phyloP scores from a whole-genome alignment of 495 filamentous ascomycete species.

The Apiosordaria backusii region DNA sequence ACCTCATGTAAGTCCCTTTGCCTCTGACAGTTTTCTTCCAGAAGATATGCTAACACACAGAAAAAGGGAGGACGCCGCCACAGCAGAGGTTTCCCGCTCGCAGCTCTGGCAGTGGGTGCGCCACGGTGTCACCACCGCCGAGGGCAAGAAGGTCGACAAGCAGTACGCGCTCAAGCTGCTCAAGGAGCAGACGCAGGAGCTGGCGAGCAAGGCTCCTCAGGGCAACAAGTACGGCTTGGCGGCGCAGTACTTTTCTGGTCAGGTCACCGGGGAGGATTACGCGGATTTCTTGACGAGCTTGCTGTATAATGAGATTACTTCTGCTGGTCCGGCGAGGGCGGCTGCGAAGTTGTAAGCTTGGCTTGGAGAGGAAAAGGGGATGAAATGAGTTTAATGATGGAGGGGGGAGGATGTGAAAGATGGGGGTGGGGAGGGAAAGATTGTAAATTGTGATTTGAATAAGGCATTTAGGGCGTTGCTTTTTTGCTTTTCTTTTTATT shows the following conservation, averaged over 20 bases:
- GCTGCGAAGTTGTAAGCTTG: slow-evolving; percentile 72
- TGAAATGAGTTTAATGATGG: background rate
- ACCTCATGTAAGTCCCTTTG: slow-evolving; percentile 66
- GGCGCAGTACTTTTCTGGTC: slow-evolving; percentile 83
- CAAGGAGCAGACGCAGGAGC: slow-evolving; percentile 76
- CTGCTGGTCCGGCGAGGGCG: slow-evolving; percentile 61
- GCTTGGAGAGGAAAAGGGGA: background rate
- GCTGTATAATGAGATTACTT: slow-evolving; percentile 95
- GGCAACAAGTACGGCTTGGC: slow-evolving; percentile 92
- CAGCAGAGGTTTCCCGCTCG: slow-evolving; percentile 86
- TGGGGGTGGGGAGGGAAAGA: background rate
- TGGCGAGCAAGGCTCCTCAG: slow-evolving; percentile 71
- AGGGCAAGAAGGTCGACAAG: slow-evolving; percentile 93
- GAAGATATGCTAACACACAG: slow-evolving; percentile 14
- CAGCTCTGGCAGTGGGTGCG: slow-evolving; percentile 96
- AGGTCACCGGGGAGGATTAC: slow-evolving; percentile 96
- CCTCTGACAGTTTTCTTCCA: background rate
- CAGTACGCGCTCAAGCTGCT: slow-evolving; percentile 81
- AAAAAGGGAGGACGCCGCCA: slow-evolving; percentile 84
- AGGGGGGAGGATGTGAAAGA: background rate
- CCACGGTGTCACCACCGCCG: slow-evolving; percentile 79
- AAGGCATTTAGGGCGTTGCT: background rate
- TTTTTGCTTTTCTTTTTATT: background rate
- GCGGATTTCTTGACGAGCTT: slow-evolving; percentile 92
- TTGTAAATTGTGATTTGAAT: background rate